Evolutionary conservation across 768 basidiomycete species (phyloP), one percentile per base, ranked within the genome.

Genomic region (Coprinopsis sp.): DNA sequence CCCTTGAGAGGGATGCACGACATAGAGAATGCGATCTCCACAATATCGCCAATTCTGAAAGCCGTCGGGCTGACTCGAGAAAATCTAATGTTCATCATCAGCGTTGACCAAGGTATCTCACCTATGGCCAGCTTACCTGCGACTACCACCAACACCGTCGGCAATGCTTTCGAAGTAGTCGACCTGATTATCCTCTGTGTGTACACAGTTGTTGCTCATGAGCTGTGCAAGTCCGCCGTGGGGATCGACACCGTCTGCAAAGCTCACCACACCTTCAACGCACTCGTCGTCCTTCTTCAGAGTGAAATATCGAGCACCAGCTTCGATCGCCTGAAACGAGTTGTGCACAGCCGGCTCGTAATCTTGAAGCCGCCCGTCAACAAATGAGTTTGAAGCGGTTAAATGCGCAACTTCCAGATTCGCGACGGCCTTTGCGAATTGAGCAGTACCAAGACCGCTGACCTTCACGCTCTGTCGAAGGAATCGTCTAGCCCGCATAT

Each of bases 151-250:
- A 12, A 28, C 18, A 13, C 18, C 14, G n/a, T 38, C n/a, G 23
- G 18, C 25, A 13, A 22, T 18, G 14, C 16, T 22, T 24, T 29
- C 40, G 14, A 27, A 19, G n/a, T 45, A 50, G 2, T 33, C 3
- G 7, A 50, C 49, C 11, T n/a, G 19, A 21, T 50, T 50, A 36
- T 50, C 49, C 7, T 14, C 36, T 4, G 43, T 50, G 31, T 50
- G 43, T 4, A 45, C 41, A 22, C 22, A 44, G 7, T 19, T 22
- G n/a, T 14, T 18, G 4, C 38, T 34, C 12, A 27, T 27, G 2
- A 25, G 22, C 3, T 4, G 10, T 12, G 13, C 14, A 13, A 49
- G 41, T 16, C 36, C 18, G 1, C 48, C 48, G 2, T 33, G 14
- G 1, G 48, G 48, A 16, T 43, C 48, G 2, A 49, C 41, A 12